These are phyloP conservation scores for Salix exigua DNA, from an alignment of 345 rosid genomes.

Conservation along the genomic window DNA sequence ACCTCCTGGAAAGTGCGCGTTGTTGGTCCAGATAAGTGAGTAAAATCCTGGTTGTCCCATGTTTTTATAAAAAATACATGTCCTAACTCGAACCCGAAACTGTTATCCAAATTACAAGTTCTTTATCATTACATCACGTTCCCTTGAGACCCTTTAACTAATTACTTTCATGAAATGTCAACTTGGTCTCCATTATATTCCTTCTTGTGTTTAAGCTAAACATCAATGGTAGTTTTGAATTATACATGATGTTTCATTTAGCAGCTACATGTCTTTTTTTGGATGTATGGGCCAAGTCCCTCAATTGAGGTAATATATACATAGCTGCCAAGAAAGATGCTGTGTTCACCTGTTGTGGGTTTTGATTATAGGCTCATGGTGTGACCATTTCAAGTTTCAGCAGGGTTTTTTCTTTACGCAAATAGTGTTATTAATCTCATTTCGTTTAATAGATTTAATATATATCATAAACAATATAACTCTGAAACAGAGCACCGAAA, in stretches of 20 bases:
- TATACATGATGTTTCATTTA: neutral
- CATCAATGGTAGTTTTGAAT: neutral
- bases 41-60: accelerated
- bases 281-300: neutral
- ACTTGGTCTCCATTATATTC: neutral
- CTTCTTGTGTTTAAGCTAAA: neutral
- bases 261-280: neutral
- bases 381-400: neutral
- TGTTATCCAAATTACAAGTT: accelerated
- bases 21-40: accelerated
- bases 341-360: neutral
- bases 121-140: accelerated
- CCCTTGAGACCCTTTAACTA: neutral
- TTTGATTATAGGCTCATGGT: neutral
- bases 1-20: accelerated
- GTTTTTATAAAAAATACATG: accelerated
- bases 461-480: no score
- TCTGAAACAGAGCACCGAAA: accelerated
- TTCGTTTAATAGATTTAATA: no score
- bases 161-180: neutral
- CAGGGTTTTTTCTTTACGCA: neutral
- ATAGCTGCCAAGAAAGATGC: neutral
- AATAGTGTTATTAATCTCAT: no score
- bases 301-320: neutral
- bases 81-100: no score